Base-by-base conservation (phyloP, 805 yeast genomes). In the Saccharomycopsis oosterbeekiorum region DNA sequence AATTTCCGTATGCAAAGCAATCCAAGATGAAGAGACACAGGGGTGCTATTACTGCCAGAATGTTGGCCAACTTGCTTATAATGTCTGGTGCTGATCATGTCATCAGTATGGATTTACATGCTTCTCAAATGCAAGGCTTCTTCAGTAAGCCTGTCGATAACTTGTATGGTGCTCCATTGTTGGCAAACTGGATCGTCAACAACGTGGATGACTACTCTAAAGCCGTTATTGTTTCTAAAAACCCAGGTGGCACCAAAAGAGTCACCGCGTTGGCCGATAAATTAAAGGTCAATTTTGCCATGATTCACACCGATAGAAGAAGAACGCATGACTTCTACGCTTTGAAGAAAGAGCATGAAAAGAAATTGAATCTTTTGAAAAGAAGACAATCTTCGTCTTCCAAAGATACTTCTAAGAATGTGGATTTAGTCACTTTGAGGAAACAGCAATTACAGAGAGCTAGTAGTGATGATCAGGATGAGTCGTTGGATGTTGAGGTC, bases 71-170 rank as follows among this genome's bases (percentile, higher is more conserved):
- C 68, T 76, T 94, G 70, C 78, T 94, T 65, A 84, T 91, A 62
- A 96, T 94, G 96, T 98, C 99, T 2, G 99, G 99, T 67, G 99
- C 98, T 29, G 98, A 94, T 74, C 99, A 94, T 74, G 96, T 94
- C 62, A 93, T 94, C 47, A 89, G 97, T 2, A 92, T 94, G 97
- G 99, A 94, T 71, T 78, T 94, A 67, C 85, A 83, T 68, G 99
- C 99, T 34, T 85, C 97, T 41, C 99, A 94, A 75, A 94, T 94
- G 99, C 99, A 94, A 77, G 99, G 99, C 14, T 94, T 94, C 71
- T 94, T 94, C 78, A 82, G 96, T 40, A 92, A 91, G 68, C 99
- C 99, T 0, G 99, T 94, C 34, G 99, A 94, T 74, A 94, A 94
- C 73, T 77, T 94, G 63, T 91, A 90, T 70, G 97, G 97, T 34